Conservation (phyloP, 192 early-diverging fungal species). For the Obelidium mucronatum region DNA sequence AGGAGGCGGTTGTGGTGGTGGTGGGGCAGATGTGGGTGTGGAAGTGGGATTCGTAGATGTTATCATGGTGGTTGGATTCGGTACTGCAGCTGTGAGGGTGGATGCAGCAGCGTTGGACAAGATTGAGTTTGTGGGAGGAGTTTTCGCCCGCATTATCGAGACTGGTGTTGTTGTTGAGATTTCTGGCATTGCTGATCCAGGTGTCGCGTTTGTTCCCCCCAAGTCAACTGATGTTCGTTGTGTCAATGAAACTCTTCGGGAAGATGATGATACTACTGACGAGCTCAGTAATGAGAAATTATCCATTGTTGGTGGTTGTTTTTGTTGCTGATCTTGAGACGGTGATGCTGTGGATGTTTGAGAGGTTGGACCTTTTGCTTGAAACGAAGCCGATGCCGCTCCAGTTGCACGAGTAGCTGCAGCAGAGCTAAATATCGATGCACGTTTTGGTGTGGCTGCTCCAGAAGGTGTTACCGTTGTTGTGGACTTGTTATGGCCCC, state of each 20-base stretch:
- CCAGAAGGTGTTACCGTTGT: not conserved
- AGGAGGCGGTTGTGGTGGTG: not conserved
- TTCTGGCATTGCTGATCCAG: not conserved
- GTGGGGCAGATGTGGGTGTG: not conserved
- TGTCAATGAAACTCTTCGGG: not conserved
- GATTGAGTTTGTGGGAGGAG: not conserved
- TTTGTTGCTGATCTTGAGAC: not conserved
- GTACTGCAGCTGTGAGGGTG: not conserved
- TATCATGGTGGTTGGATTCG: too few species aligned
- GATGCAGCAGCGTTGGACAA: not conserved
- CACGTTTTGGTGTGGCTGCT: not conserved
- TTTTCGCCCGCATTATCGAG: not conserved
- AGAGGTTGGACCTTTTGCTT: too few species aligned
- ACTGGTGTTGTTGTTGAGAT: not conserved
- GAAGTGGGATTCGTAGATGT: conserved; percentile 2
- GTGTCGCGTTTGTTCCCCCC: not conserved
- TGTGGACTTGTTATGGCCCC: not conserved
- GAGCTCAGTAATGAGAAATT: too few species aligned
- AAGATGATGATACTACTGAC: too few species aligned
- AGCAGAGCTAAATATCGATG: not conserved
- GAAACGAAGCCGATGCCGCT: too few species aligned
- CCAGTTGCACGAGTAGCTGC: not conserved
- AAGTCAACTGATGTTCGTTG: not conserved
- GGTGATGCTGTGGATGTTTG: not conserved
- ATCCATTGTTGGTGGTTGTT: not conserved